A percentile compares a stretch with the other conserved stretches of the same genome.
phyloP scores from a whole-genome alignment of 495 filamentous ascomycete species.

The Xylaria scruposa region DNA sequence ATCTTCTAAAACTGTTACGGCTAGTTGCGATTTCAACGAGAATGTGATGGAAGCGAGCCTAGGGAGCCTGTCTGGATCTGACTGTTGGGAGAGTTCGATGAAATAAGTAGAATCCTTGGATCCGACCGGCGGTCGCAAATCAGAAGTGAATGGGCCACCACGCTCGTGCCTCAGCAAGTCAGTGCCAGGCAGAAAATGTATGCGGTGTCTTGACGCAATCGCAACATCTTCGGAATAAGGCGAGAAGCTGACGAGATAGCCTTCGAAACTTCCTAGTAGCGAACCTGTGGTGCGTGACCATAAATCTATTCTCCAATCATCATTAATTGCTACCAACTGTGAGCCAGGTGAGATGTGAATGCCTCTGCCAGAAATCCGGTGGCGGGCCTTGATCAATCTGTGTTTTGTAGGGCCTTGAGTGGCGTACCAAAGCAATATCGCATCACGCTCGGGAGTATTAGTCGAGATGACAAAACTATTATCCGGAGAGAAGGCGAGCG shows the following conservation, averaged over 20 bases:
- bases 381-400: background rate
- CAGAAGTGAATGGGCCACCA: too few relatives aligned
- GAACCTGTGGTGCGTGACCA: background rate
- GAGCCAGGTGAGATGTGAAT: background rate
- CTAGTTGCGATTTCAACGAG: background rate
- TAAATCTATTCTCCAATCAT: too few relatives aligned
- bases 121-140: too few relatives aligned
- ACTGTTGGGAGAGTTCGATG: too few relatives aligned
- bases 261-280: background rate
- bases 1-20: background rate
- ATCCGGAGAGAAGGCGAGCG: background rate
- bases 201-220: background rate
- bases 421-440: background rate
- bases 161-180: background rate
- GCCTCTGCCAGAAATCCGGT: background rate
- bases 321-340: background rate
- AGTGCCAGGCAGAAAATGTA: background rate
- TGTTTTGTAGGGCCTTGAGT: background rate
- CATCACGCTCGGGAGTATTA: background rate
- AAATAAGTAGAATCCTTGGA: too few relatives aligned
- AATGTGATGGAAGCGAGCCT: background rate
- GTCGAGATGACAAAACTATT: background rate
- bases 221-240: background rate
- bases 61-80: too few relatives aligned
- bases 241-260: background rate